A percentile compares a stretch with the other conserved stretches of the same genome.
Evolutionary conservation across 148 eudicot genomes (phyloP).

Genomic region (Fagopyrum esculentum): DNA sequence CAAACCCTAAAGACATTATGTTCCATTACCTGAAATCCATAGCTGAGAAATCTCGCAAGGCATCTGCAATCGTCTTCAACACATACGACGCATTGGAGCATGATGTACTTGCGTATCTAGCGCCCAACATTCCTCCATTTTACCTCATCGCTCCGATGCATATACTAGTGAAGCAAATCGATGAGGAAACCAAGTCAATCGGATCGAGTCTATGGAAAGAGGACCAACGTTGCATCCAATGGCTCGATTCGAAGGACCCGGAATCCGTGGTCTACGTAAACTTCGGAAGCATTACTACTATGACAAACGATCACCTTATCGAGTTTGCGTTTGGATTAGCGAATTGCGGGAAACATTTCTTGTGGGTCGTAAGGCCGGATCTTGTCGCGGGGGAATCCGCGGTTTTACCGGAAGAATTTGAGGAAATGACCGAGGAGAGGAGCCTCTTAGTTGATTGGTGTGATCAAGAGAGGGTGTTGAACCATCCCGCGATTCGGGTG

Average conservation of each 20-base stretch:
- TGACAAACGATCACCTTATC: not conserved
- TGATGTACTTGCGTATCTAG: constrained; percentile 18
- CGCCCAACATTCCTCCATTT: constrained; percentile 23
- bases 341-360: not conserved
- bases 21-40: constrained; percentile 12
- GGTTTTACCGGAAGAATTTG: not conserved
- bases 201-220: not conserved
- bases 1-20: constrained; percentile 31
- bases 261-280: not conserved
- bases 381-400: not conserved
- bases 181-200: not conserved
- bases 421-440: not conserved
- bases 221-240: not conserved
- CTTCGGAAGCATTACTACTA: not conserved
- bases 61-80: constrained; percentile 34
- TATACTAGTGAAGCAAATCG: not conserved
- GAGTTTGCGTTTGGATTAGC: not conserved
- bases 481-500: not conserved
- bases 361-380: not conserved
- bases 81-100: constrained; percentile 34
- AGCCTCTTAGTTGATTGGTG: not conserved
- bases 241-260: not conserved
- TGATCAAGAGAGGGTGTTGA: not conserved
- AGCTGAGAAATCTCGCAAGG: constrained; percentile 11
- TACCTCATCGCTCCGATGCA: constrained; percentile 39